Percentiles rank a stretch among this genome's conserved stretches.
Conservation (phyloP, 73 alveolate genomes). For the Uronychia binucleata region DNA sequence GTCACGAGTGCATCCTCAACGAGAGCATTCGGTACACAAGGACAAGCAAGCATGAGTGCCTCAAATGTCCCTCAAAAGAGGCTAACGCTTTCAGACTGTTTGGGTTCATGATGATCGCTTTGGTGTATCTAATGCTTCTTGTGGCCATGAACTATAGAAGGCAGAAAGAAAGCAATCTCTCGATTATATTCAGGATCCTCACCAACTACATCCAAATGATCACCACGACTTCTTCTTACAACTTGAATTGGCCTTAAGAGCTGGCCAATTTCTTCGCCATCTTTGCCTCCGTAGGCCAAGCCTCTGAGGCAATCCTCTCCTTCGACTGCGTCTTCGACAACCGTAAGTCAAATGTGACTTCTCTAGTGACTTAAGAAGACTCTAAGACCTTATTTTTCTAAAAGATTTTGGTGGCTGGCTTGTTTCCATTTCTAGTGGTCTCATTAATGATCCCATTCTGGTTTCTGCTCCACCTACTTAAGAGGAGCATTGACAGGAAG, state of each 20-base stretch:
- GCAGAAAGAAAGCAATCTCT: background rate
- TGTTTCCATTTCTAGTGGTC: background rate
- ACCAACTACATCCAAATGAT: constrained; percentile 51
- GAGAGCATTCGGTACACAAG: background rate
- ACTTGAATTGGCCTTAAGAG: constrained; percentile 51
- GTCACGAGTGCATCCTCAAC: background rate
- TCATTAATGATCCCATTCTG: background rate
- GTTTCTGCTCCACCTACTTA: background rate
- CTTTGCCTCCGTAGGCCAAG: constrained; percentile 11
- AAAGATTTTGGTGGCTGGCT: background rate
- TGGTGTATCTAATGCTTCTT: background rate
- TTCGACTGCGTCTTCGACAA: constrained; percentile 55
- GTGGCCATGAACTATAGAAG: background rate
- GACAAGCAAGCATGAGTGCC: background rate
- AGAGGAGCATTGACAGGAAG: constrained; percentile 9
- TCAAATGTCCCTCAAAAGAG: background rate
- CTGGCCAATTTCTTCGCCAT: constrained; percentile 18
- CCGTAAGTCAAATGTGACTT: background rate
- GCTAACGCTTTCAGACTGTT: background rate
- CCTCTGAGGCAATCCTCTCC: constrained; percentile 52
- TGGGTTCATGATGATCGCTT: background rate
- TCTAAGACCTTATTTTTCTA: constrained; percentile 15
- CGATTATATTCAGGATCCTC: background rate
- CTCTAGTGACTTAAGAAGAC: background rate
- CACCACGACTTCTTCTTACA: constrained; percentile 34